Evolutionary conservation across 257 asterid genomes (phyloP), one percentile per base, ranked within the genome.

Genomic region (Nicotiana benthamiana): DNA sequence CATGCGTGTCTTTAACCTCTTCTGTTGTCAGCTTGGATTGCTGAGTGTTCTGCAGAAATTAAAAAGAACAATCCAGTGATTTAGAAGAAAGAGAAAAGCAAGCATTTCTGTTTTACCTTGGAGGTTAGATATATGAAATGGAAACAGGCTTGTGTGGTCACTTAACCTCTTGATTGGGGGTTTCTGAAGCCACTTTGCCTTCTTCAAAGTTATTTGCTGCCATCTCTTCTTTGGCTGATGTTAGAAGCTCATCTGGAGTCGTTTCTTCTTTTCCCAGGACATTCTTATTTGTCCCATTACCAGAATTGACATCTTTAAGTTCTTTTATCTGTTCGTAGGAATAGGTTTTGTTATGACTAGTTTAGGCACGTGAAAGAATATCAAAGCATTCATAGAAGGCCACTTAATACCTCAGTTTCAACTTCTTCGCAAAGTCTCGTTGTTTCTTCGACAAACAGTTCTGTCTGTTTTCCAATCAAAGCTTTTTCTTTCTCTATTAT

Each of bases 111-210:
- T 11, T 28, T 68, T 52, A 56, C 20, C 76, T 64, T 30, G 26
- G n/a, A 22, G 20, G n/a, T 64, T 64, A 64, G n/a, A 18, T 52
- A 79, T 24, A 68, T 64, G 77, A 46, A 72, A 46, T 43, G 36
- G 32, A 72, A 72, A 46, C 36, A 46, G 60, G 59, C 6, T 46
- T 53, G 75, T 81, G 59, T 40, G 17, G 36, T 72, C 46, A 53
- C 54, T 77, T 72, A 60, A 30, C 84, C 87, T 84, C 83, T 70
- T 78, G 80, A 60, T n/a, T 77, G 63, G 78, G 82, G 72, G 64
- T 60, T 51, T 70, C 80, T 59, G 72, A 32, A 26, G 59, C 54
- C n/a, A 15, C 26, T 43, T 75, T 54, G 70, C 62, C 62, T 75
- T 81, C 85, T 46, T 63, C 59, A 40, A 32, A 56, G 60, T 34